Percentiles rank a stretch among this genome's conserved stretches.
phyloP scores from a whole-genome alignment of 2,329 filamentous ascomycete genomes.

The Pyrenophora graminea region DNA sequence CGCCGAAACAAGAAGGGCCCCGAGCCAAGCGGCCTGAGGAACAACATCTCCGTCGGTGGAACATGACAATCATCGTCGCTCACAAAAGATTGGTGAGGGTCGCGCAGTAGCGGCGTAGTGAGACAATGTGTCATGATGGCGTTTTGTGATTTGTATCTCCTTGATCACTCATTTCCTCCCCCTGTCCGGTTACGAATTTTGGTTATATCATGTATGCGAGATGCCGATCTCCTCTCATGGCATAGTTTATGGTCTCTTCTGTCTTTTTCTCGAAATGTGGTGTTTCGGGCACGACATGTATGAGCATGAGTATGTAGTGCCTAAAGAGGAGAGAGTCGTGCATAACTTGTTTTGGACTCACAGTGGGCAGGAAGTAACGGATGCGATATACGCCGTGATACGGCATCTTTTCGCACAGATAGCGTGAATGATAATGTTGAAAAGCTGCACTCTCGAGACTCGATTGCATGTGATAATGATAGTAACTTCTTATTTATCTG shows the following conservation, averaged over 20 bases:
- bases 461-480: not conserved
- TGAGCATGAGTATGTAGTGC: not conserved
- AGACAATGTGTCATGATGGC: slow-evolving; percentile 24
- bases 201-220: slow-evolving; percentile 11
- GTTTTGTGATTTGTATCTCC: slow-evolving; percentile 16
- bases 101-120: slow-evolving; percentile 10
- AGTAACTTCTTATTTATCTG: not conserved
- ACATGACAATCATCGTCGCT: slow-evolving; percentile 40
- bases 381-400: not conserved
- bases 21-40: slow-evolving; percentile 52
- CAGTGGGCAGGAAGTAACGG: not conserved
- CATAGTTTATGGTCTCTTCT: slow-evolving; percentile 17
- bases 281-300: not conserved
- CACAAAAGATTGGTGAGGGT: slow-evolving; percentile 36
- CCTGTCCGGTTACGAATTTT: slow-evolving; percentile 2
- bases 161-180: slow-evolving; percentile 16
- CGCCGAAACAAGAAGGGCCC: slow-evolving; percentile 61
- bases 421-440: slow-evolving; percentile 10
- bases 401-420: not conserved
- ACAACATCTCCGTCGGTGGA: slow-evolving; percentile 45
- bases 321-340: not conserved
- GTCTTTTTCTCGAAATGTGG: slow-evolving; percentile 1
- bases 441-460: not conserved
- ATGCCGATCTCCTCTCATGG: slow-evolving; percentile 15
- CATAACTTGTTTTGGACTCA: slow-evolving; percentile 1